A percentile compares a stretch with the other conserved stretches of the same genome.
Conservation (phyloP, 2,329 filamentous ascomycete species). For the Pseudodiploospora longispora region DNA sequence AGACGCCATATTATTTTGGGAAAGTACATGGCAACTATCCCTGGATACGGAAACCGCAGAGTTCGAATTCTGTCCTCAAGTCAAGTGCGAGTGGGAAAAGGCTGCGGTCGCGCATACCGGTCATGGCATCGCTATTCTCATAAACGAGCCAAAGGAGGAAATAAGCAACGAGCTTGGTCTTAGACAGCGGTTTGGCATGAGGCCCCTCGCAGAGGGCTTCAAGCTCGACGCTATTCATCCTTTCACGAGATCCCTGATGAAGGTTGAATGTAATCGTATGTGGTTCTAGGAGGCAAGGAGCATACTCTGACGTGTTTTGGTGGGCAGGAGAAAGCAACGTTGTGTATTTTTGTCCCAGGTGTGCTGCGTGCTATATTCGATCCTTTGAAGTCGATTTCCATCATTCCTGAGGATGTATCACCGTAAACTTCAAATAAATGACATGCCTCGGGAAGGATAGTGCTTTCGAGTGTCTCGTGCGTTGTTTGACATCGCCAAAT, state of each 20-base stretch:
- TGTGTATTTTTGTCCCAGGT: no score
- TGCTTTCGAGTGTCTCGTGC: no score
- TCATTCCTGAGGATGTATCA: no score
- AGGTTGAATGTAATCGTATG: no score
- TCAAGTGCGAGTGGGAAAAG: constrained; percentile 4
- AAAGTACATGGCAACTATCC: constrained; percentile 5
- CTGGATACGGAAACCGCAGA: constrained; percentile 1
- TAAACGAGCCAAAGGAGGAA: constrained; percentile 3
- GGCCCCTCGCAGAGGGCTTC: constrained; percentile 3
- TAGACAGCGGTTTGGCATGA: neutral
- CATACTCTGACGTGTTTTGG: no score
- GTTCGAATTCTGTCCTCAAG: constrained; percentile 4
- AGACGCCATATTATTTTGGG: constrained; percentile 5
- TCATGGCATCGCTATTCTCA: constrained; percentile 4
- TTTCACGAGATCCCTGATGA: neutral
- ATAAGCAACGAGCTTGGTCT: neutral
- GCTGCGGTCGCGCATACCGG: constrained; percentile 4
- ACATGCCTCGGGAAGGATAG: no score
- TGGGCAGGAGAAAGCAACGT: no score
- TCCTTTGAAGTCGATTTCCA: no score
- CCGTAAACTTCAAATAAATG: no score
- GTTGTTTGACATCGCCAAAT: no score
- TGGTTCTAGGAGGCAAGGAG: no score
- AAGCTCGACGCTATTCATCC: constrained; percentile 7
- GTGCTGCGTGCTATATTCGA: no score